Conservation (phyloP, 768 basidiomycete species). For the Leccinum aurantiacum region DNA sequence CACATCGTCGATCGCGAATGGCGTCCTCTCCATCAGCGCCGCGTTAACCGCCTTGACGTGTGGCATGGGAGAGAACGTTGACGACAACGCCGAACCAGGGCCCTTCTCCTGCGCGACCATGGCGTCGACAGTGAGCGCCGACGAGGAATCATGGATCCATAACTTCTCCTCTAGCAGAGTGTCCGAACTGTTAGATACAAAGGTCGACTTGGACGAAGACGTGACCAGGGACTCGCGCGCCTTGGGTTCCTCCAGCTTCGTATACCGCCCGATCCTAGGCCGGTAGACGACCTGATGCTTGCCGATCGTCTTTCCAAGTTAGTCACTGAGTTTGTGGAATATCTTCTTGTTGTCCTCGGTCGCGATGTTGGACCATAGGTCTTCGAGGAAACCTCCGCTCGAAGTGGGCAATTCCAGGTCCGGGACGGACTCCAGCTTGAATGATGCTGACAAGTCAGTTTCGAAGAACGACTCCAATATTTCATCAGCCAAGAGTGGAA, state of each 20-base stretch:
- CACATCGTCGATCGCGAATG: conserved; percentile 96
- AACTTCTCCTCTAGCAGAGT: conserved; percentile 8
- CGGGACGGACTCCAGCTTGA: conserved; percentile 70
- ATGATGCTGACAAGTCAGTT: conserved; percentile 84
- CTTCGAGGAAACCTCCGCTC: conserved; percentile 68
- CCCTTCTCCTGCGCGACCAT: conserved; percentile 20
- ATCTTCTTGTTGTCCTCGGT: conserved; percentile 92
- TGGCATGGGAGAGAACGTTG: conserved; percentile 53
- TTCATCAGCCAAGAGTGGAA: conserved; percentile 79
- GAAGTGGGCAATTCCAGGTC: conserved; percentile 64
- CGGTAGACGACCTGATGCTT: conserved; percentile 82
- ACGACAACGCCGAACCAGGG: conserved; percentile 23
- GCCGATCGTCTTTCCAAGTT: conserved; percentile 91
- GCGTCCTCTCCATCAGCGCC: conserved; percentile 86
- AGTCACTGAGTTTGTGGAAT: conserved; percentile 91
- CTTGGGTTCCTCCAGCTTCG: conserved; percentile 82
- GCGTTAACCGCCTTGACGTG: conserved; percentile 76
- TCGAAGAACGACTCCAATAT: conserved; percentile 97
- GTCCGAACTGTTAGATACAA: conserved; percentile 39
- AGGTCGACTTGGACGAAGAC: conserved; percentile 56
- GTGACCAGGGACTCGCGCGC: conserved; percentile 85
- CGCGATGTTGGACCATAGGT: conserved; percentile 86
- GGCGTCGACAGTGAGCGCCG: conserved; percentile 53
- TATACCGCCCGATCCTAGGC: conserved; percentile 86
- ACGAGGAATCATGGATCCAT: conserved; percentile 38